Conservation (phyloP, 108 stramenopile genomes). For the Chaetoceros tenuissimus region DNA sequence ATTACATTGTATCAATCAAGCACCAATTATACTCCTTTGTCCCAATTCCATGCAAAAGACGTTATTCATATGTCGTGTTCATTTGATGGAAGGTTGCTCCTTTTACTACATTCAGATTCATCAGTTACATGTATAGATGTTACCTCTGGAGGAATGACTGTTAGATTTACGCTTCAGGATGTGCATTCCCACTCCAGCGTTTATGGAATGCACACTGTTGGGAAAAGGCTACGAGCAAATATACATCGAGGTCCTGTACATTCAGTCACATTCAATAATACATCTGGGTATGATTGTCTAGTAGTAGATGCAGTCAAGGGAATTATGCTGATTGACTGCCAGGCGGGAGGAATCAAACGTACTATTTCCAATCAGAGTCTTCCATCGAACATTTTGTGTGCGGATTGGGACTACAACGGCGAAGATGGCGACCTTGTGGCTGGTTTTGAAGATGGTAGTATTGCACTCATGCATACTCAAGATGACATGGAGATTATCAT, state of each 20-base stretch:
- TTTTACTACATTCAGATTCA: conserved; percentile 31
- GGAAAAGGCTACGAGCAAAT: conserved; percentile 21
- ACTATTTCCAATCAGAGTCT: background rate
- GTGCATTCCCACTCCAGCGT: conserved; percentile 31
- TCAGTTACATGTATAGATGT: conserved; percentile 51
- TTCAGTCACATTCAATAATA: conserved; percentile 27
- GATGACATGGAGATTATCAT: background rate
- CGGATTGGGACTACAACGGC: conserved; percentile 22
- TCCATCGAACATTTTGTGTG: conserved; percentile 10
- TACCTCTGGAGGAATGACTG: background rate
- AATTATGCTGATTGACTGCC: conserved; percentile 4
- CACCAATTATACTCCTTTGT: background rate
- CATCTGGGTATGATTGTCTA: conserved; percentile 21
- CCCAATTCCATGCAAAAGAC: background rate
- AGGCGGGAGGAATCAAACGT: background rate
- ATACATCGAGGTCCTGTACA: conserved; percentile 29
- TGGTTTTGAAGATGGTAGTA: conserved; percentile 11
- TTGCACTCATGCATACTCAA: background rate
- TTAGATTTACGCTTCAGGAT: conserved; percentile 32
- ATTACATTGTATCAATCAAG: background rate
- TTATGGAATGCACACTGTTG: background rate
- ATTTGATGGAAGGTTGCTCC: conserved; percentile 19
- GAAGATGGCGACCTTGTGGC: background rate
- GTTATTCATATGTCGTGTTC: conserved; percentile 18
- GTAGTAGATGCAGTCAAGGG: conserved; percentile 21